A percentile compares a stretch with the other conserved stretches of the same genome.
Conservation (phyloP, 108 stramenopile genomes). For the Epipyxis sp. region DNA sequence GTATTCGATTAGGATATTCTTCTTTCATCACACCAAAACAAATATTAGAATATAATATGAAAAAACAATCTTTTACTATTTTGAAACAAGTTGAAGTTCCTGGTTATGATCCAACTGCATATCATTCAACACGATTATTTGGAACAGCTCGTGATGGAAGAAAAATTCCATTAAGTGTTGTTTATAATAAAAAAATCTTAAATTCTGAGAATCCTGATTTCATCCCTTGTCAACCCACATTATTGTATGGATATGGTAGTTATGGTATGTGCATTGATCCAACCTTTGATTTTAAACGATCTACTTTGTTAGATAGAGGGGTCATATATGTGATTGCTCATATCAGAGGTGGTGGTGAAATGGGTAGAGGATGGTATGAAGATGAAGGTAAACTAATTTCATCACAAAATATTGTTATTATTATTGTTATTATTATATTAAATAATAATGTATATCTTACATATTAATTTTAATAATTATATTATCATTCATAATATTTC, state of each 20-base stretch:
- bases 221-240: conserved; percentile 54
- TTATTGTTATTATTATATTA: conserved; percentile 60
- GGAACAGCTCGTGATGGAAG: conserved; percentile 72
- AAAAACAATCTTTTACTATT: conserved; percentile 42
- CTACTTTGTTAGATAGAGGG: conserved; percentile 75
- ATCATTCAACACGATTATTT: conserved; percentile 66
- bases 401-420: too few species aligned
- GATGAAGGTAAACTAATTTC: background rate
- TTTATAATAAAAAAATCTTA: conserved; percentile 73
- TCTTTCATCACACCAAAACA: conserved; percentile 62
- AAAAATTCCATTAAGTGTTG: conserved; percentile 73
- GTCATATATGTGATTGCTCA: conserved; percentile 83
- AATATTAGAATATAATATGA: conserved; percentile 2
- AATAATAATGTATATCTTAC: too few species aligned
- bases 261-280: conserved; percentile 88
- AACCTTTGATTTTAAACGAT: conserved; percentile 65
- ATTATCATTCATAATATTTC: too few species aligned
- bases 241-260: conserved; percentile 84
- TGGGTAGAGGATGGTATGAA: conserved; percentile 80
- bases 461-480: too few species aligned
- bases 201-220: conserved; percentile 31
- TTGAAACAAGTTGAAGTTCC: conserved; percentile 77
- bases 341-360: conserved; percentile 91
- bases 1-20: conserved; percentile 71
- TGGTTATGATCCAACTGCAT: conserved; percentile 69